Evolutionary conservation across 345 rosid species (phyloP), one percentile per base, ranked within the genome.

Genomic region (Eucalyptus curtisii): DNA sequence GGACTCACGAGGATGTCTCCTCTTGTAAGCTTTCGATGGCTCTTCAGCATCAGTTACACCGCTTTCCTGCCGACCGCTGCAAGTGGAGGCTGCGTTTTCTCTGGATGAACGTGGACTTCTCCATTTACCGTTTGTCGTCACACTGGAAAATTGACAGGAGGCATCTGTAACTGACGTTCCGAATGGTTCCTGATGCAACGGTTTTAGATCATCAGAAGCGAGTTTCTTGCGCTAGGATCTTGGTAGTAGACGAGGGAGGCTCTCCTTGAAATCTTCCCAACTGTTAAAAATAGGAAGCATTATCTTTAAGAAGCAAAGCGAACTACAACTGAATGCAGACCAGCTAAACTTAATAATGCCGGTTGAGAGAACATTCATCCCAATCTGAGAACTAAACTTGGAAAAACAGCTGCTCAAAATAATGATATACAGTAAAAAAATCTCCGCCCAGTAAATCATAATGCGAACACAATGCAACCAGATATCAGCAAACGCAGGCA

Each of bases 181-280:
- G 11, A 86, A 86, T 30, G 94, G 90, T 89, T 89, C 90, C 64
- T 88, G 90, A 86, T 88, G 86, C 20, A 86, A 53, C 81, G 37
- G 49, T 88, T 87, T 50, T 49, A 68, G 16, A 59, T 85, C 89
- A 44, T 89, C 89, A 27, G 89, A 55, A 48, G 89, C 45, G 31
- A 52, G 71, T 40, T 89, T 86, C 52, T 94, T 94, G 14, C 93
- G 90, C 89, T 88, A 10, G 99, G 97, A 24, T 95, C 94, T 37
- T 95, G 93, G 86, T 89, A 94, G 86, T 93, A 90, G 82, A 93
- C 95, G 22, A 97, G 90, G 8, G 97, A 91, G 48, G 94, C 95
- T 87, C 94, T 91, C 42, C 96, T 89, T 25, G 96, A 90, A 88
- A 96, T 91, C 90, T 94, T 94, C 86, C 95, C 95, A 88, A 87